Percentiles rank a stretch among this genome's conserved stretches.
These are phyloP conservation scores for Oryza glaberrima DNA, from an alignment of 176 grass and related monocot genomes.

Conservation along the genomic window DNA sequence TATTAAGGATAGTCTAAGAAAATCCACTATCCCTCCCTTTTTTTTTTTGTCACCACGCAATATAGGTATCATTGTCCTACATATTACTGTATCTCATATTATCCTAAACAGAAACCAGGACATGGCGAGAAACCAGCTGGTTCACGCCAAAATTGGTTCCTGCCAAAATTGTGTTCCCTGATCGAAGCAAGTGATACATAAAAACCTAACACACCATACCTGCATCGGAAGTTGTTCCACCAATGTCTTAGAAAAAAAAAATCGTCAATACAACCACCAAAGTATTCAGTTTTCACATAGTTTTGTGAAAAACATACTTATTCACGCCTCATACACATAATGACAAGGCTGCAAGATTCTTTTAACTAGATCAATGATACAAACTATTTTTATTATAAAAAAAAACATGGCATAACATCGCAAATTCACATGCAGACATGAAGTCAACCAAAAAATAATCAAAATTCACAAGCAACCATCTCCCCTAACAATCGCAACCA, in stretches of 20 bases:
- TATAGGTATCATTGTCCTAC: background rate
- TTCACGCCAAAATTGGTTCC: background rate
- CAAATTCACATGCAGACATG: background rate
- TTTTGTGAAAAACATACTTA: background rate
- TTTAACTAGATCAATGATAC: background rate
- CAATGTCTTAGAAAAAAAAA: conserved; percentile 1
- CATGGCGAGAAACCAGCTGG: background rate
- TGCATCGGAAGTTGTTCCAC: background rate
- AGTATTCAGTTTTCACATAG: background rate
- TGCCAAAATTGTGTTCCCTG: background rate
- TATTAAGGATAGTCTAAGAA: background rate
- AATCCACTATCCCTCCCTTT: background rate
- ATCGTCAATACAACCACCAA: background rate
- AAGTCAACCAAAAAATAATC: background rate
- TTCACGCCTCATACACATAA: background rate
- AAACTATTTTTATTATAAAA: too few species aligned
- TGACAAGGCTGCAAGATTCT: background rate
- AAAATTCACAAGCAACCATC: background rate
- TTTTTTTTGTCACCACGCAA: background rate
- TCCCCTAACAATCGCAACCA: background rate
- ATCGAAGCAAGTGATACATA: background rate
- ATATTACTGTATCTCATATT: background rate
- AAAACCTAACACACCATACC: background rate
- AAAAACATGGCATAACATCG: background rate
- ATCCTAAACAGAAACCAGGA: background rate